Evolutionary conservation across 1,284 basidiomycete species (phyloP).

Genomic region (Sanghuangporus weigelae): DNA sequence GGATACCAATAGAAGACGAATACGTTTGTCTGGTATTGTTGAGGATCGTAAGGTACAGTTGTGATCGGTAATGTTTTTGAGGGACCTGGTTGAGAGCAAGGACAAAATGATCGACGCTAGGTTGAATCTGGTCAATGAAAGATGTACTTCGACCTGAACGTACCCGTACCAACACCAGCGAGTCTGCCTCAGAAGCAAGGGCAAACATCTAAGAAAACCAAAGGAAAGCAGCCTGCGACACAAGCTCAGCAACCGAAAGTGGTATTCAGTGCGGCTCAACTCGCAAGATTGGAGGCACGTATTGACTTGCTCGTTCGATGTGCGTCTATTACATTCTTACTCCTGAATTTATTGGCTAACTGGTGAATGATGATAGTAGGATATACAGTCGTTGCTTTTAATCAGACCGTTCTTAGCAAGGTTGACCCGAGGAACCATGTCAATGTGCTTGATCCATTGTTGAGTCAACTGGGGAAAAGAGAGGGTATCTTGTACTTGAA

Average conservation of each 20-base stretch:
- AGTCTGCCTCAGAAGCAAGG: slow-evolving; percentile 21
- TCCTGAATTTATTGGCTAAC: neutral
- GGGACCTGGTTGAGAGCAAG: neutral
- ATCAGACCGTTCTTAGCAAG: slow-evolving; percentile 60
- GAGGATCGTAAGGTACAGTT: neutral
- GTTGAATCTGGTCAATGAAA: neutral
- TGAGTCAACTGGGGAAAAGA: slow-evolving; percentile 48
- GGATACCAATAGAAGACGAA: neutral
- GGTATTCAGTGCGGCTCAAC: slow-evolving; percentile 33
- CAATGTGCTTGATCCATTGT: slow-evolving; percentile 51
- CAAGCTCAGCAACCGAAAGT: slow-evolving; percentile 20
- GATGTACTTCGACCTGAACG: slow-evolving; percentile 60
- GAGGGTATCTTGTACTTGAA: slow-evolving; percentile 58
- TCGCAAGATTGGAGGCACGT: slow-evolving; percentile 35
- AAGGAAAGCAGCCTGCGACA: slow-evolving; percentile 35
- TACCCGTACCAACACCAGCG: slow-evolving; percentile 35
- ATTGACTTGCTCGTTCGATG: slow-evolving; percentile 42
- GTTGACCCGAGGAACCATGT: slow-evolving; percentile 64
- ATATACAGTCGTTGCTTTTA: slow-evolving; percentile 71
- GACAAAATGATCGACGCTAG: neutral
- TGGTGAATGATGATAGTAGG: slow-evolving; percentile 48
- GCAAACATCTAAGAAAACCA: slow-evolving; percentile 39
- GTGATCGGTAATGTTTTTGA: neutral
- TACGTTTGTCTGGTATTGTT: neutral
- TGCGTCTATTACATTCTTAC: slow-evolving; percentile 26